Conservation (phyloP, 1,139 yeast species). For the Arxiozyma slooffiae region DNA sequence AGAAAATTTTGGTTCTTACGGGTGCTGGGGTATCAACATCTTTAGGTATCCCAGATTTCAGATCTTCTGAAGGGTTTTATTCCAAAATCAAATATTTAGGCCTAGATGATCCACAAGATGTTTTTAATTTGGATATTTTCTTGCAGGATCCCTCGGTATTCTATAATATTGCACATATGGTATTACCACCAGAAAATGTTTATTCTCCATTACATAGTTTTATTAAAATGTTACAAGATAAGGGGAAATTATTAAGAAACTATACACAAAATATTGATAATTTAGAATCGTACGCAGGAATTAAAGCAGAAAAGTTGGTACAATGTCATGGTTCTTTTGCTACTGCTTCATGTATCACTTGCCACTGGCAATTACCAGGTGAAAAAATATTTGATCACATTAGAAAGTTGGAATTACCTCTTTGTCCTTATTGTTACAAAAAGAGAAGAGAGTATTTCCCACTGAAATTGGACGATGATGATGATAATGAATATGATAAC, state of each 20-base stretch:
- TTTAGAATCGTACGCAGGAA: slow-evolving; percentile 76
- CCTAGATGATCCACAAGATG: slow-evolving; percentile 86
- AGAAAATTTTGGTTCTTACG: slow-evolving; percentile 66
- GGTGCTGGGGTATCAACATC: slow-evolving; percentile 97
- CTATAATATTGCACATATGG: slow-evolving; percentile 79
- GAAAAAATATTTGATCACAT: slow-evolving; percentile 54
- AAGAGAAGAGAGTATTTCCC: slow-evolving; percentile 35
- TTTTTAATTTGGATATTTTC: slow-evolving; percentile 70
- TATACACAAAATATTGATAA: slow-evolving; percentile 95
- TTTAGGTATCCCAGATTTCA: slow-evolving; percentile 88
- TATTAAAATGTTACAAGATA: slow-evolving; percentile 62
- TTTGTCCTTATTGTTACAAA: slow-evolving; percentile 57
- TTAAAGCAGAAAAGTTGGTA: slow-evolving; percentile 56
- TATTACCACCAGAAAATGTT: slow-evolving; percentile 66
- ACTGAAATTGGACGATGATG: slow-evolving; percentile 7
- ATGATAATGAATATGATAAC: slow-evolving; percentile 23
- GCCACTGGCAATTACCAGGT: slow-evolving; percentile 62
- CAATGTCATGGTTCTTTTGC: slow-evolving; percentile 98
- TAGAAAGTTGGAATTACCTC: slow-evolving; percentile 50
- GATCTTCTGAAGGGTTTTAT: slow-evolving; percentile 84
- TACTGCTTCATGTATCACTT: slow-evolving; percentile 76
- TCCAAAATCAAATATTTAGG: slow-evolving; percentile 62
- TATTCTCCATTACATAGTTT: slow-evolving; percentile 83
- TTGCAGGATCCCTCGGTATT: slow-evolving; percentile 72
- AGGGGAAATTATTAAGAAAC: slow-evolving; percentile 71